phyloP scores from a whole-genome alignment of 2,329 filamentous ascomycete genomes.

The Aureobasidium sp. region DNA sequence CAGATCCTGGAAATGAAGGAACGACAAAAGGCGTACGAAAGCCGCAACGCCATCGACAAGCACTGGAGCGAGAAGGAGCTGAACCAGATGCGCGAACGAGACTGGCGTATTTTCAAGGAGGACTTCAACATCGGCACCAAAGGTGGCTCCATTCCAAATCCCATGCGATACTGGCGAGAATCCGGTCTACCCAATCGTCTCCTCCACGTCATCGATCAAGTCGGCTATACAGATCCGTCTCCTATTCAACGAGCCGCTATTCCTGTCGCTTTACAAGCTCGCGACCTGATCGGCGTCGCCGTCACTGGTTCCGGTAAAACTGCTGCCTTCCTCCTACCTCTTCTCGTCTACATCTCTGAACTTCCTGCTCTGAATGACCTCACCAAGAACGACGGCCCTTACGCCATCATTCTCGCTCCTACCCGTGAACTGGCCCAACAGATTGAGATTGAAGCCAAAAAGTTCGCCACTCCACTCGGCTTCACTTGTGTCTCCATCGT shows the following conservation, averaged over 20 bases:
- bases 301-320: conserved; percentile 99
- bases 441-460: conserved; percentile 87
- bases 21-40: conserved; percentile 63
- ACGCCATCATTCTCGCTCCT: conserved; percentile 92
- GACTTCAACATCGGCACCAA: conserved; percentile 96
- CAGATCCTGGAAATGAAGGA: conserved; percentile 81
- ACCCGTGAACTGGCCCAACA: conserved; percentile 97
- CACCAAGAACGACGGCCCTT: conserved; percentile 91
- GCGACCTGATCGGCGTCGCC: conserved; percentile 96
- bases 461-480: conserved; percentile 83
- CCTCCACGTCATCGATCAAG: conserved; percentile 71
- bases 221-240: conserved; percentile 87
- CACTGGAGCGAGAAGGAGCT: conserved; percentile 94
- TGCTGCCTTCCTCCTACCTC: conserved; percentile 82
- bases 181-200: conserved; percentile 70
- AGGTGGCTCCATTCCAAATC: conserved; percentile 84
- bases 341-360: conserved; percentile 90
- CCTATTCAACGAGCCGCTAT: conserved; percentile 92
- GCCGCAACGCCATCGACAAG: conserved; percentile 71
- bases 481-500: conserved; percentile 96
- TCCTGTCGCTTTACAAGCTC: conserved; percentile 82
- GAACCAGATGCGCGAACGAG: conserved; percentile 89
- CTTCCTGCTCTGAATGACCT: conserved; percentile 75
- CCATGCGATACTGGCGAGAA: conserved; percentile 91
- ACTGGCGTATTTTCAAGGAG: conserved; percentile 99